Percentiles rank a stretch among this genome's conserved stretches.
phyloP scores from a whole-genome alignment of 2,329 filamentous ascomycete genomes.

The Cercospora janseana region DNA sequence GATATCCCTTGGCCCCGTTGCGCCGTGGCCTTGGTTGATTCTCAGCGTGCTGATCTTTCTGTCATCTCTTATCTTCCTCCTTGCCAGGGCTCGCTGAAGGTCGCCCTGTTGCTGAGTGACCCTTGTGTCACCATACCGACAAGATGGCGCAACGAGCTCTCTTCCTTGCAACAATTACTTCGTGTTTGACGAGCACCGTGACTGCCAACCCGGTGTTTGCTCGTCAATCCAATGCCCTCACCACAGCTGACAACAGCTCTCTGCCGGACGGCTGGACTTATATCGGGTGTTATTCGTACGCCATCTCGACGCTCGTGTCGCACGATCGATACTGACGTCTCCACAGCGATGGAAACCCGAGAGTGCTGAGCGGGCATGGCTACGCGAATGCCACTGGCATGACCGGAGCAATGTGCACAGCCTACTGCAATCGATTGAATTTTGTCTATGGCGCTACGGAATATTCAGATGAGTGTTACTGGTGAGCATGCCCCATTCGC shows the following conservation, averaged over 20 bases:
- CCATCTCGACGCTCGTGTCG: neutral
- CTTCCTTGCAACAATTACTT: neutral
- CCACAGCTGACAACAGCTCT: conserved; percentile 20
- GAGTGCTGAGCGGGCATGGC: conserved; percentile 19
- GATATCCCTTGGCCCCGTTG: neutral
- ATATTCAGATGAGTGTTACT: conserved; percentile 21
- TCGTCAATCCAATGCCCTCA: conserved; percentile 12
- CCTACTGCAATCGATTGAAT: conserved; percentile 24
- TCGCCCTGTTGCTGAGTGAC: neutral
- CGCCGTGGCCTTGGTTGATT: neutral
- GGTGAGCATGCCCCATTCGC: neutral
- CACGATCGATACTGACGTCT: neutral
- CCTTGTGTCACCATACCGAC: neutral
- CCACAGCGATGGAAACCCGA: conserved; percentile 21
- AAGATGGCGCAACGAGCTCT: conserved; percentile 1
- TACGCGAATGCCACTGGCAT: conserved; percentile 21
- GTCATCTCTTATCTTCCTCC: neutral
- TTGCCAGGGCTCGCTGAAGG: neutral
- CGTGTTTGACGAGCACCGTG: neutral
- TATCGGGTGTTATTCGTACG: conserved; percentile 28
- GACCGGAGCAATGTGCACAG: conserved; percentile 26
- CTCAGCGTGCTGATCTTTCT: neutral
- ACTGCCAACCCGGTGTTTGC: neutral
- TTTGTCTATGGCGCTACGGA: conserved; percentile 33
- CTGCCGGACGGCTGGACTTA: conserved; percentile 28